Conservation (phyloP, 2,329 filamentous ascomycete species). For the Colletotrichum phormii region DNA sequence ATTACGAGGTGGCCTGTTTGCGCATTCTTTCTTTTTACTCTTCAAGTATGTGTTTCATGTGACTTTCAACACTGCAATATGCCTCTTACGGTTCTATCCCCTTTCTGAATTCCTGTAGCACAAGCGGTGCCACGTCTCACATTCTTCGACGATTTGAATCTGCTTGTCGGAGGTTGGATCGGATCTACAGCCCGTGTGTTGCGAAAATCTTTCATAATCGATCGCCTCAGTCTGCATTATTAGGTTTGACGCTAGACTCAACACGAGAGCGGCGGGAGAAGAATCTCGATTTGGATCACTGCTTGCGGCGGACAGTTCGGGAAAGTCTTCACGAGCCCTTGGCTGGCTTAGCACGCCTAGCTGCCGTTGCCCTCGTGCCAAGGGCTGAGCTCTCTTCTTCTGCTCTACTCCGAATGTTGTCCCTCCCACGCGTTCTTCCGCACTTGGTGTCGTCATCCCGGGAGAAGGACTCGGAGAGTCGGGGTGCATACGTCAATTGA, state of each 20-base stretch:
- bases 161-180: slow-evolving; percentile 1
- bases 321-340: not conserved
- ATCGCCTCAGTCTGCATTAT: slow-evolving; percentile 15
- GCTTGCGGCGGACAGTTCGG: not conserved
- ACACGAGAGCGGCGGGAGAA: slow-evolving; percentile 14
- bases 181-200: slow-evolving; percentile 20
- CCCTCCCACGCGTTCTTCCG: slow-evolving; percentile 14
- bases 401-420: too few relatives aligned
- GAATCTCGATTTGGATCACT: slow-evolving; percentile 15
- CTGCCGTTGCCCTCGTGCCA: slow-evolving; percentile 31
- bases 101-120: not conserved
- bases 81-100: not conserved
- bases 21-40: not conserved
- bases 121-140: slow-evolving; percentile 29
- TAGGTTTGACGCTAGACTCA: slow-evolving; percentile 27
- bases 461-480: not conserved
- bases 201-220: slow-evolving; percentile 8
- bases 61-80: not conserved
- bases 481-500: slow-evolving; percentile 18
- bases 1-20: not conserved
- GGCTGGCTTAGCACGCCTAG: not conserved
- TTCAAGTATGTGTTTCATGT: not conserved
- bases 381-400: not conserved
- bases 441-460: not conserved
- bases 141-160: slow-evolving; percentile 22